phyloP scores from a whole-genome alignment of 768 basidiomycete species.

The Naganishia friedmannii region DNA sequence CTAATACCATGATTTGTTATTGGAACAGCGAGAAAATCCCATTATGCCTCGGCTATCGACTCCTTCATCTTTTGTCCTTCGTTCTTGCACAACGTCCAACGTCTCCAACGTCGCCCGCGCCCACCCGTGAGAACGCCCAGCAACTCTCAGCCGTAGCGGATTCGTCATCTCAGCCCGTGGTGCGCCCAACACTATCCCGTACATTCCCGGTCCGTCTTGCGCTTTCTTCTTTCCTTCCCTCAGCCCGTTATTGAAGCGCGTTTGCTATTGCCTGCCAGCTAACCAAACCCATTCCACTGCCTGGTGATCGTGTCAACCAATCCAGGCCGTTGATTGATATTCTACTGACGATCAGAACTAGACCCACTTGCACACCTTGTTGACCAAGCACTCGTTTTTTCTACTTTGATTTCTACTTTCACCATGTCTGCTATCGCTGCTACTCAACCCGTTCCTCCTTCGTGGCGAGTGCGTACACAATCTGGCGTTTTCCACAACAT shows the following conservation, averaged over 20 bases:
- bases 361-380: not conserved
- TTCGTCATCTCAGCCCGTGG: not conserved
- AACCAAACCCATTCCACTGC: not conserved
- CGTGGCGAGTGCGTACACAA: conserved; percentile 5
- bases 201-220: not conserved
- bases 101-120: no score
- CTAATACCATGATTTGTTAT: no score
- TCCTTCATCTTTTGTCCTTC: no score
- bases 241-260: not conserved
- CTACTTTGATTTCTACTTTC: conserved; percentile 4
- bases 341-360: not conserved
- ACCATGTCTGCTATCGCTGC: conserved; percentile 17
- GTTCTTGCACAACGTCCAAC: no score
- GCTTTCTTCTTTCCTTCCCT: not conserved
- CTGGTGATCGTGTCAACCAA: not conserved
- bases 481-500: not conserved
- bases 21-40: no score
- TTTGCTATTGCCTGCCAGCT: not conserved
- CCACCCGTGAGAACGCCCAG: no score
- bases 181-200: not conserved
- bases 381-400: not conserved
- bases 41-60: no score
- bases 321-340: conserved; percentile 9
- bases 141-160: no score
- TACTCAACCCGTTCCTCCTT: conserved; percentile 26